Evolutionary conservation across 371 early-diverging fungal species (phyloP), one percentile per base, ranked within the genome.

Genomic region (Rhizopus delemar): DNA sequence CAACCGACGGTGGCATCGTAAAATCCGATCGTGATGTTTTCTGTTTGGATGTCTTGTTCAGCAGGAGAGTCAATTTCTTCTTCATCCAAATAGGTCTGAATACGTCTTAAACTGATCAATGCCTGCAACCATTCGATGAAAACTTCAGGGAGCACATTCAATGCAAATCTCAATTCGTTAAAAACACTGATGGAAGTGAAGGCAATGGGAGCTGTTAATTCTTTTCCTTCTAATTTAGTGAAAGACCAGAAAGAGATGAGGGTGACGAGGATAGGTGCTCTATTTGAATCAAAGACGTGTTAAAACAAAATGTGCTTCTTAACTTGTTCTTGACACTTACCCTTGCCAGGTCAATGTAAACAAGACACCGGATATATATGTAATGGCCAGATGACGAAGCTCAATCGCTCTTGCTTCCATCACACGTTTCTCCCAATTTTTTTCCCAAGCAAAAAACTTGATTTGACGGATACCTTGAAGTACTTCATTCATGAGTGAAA

Each of bases 11-110:
- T 75, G 12, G 77, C 80, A 29, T 75, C 59, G 38, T 74, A 66
- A 52, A 73, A 76, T 29, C 73, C 80, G 35, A 82, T 70, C 5
- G 57, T 62, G 12, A 46, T n/a, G 6, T 34, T 13, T 4, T 50
- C 7, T 32, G 15, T 16, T 31, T 38, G 16, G 49, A 54, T 56
- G 48, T 62, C 8, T 89, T 91, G 86, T 13, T 75, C 60, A 49
- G 91, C 74, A 38, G 88, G 84, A 16, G 28, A 73, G 28, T 66
- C 74, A 8, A 95, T 71, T 54, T 94, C 95, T 4, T 81, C 77
- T 57, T 93, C 89, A n/a, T 81, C 69, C 51, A 95, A 75, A 46
- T 90, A 87, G 12, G 66, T 70, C 59, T 89, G 78, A 53, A 96
- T 88, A 62, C 96, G 88, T 16, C 69, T 56, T 4, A 80, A 51